phyloP scores from a whole-genome alignment of 208 protist genomes.

The Leishmania amazonensis region DNA sequence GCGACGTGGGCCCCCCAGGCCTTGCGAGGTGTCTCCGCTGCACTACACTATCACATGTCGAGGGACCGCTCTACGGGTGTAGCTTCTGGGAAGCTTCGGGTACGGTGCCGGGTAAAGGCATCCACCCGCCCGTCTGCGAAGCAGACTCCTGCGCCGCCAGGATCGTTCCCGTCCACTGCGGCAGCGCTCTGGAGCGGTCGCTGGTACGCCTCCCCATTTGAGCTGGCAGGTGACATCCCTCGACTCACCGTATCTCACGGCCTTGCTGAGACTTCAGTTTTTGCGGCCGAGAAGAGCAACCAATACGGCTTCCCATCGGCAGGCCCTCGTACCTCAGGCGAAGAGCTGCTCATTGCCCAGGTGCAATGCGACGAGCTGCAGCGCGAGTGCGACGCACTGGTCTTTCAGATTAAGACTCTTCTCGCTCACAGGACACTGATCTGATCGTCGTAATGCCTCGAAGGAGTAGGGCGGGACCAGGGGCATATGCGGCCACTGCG shows the following conservation, averaged over 20 bases:
- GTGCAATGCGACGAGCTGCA: slow-evolving; percentile 45
- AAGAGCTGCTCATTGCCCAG: slow-evolving; percentile 38
- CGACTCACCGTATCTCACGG: not conserved
- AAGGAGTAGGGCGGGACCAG: too few species aligned
- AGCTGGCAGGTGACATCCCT: not conserved
- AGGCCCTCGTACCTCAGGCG: slow-evolving; percentile 11
- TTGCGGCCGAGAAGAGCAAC: not conserved
- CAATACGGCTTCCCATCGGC: not conserved
- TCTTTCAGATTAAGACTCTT: slow-evolving; percentile 36
- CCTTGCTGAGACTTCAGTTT: not conserved
- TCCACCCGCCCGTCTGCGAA: slow-evolving; percentile 17
- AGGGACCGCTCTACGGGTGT: not conserved
- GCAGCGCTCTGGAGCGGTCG: slow-evolving; percentile 29
- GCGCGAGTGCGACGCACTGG: slow-evolving; percentile 64
- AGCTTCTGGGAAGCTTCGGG: slow-evolving; percentile 3
- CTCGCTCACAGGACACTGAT: not conserved
- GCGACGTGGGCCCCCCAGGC: slow-evolving; percentile 10
- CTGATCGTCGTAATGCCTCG: not conserved
- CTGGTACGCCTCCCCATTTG: slow-evolving; percentile 24
- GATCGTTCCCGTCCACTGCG: not conserved
- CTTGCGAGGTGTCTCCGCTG: not conserved
- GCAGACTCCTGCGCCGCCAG: not conserved
- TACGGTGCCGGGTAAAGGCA: slow-evolving; percentile 17
- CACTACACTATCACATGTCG: not conserved
- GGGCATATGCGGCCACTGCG: not conserved